These are phyloP conservation scores for Gnaphalium uliginosum DNA, from an alignment of 129 eudicot species.

Conservation along the genomic window DNA sequence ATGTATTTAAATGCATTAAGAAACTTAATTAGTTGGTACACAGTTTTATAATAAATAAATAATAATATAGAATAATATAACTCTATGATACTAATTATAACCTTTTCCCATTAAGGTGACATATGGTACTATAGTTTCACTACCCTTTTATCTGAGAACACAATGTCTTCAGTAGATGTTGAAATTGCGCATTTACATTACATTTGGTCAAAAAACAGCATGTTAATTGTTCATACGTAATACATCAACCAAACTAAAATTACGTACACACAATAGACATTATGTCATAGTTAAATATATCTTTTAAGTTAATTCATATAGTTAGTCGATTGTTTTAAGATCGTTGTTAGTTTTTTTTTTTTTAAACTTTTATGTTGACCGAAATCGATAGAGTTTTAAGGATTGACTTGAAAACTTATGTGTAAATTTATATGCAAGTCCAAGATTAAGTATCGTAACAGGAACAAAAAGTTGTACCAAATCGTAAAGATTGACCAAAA, in stretches of 20 bases:
- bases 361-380: background rate
- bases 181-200: conserved; percentile 14
- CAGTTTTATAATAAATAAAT: conserved; percentile 2
- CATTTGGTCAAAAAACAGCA: conserved; percentile 23
- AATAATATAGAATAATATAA: background rate
- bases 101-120: background rate
- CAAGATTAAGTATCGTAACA: conserved; percentile 13
- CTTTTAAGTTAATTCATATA: too few species aligned
- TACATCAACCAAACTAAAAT: too few species aligned
- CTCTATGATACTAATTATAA: conserved; percentile 3
- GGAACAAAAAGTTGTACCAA: background rate
- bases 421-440: conserved; percentile 5
- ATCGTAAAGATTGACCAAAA: background rate
- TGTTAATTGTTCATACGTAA: too few species aligned
- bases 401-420: background rate
- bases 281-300: too few species aligned
- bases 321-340: background rate
- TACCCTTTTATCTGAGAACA: background rate
- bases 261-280: too few species aligned
- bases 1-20: background rate
- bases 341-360: background rate
- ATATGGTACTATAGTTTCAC: background rate
- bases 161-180: conserved; percentile 16
- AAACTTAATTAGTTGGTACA: background rate
- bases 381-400: background rate